These are phyloP conservation scores for Auxenochlorella pyrenoidosa DNA, from an alignment of 139 green algal species.

Conservation along the genomic window DNA sequence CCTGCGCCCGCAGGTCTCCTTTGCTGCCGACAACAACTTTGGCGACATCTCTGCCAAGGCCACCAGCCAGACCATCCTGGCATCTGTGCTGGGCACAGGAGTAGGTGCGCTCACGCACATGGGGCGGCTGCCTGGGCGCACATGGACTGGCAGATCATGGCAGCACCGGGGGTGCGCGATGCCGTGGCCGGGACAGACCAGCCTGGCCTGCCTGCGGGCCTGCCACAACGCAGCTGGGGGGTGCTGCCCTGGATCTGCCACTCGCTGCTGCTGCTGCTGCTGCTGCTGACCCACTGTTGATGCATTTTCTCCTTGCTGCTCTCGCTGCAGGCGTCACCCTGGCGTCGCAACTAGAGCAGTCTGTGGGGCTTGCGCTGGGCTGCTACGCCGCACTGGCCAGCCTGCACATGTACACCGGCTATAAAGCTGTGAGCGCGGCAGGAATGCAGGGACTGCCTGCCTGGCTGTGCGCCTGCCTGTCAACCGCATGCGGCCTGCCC, in stretches of 20 bases:
- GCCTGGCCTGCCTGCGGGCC: too few relatives aligned
- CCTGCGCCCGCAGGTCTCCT: conserved; percentile 33
- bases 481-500: too few relatives aligned
- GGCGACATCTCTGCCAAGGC: conserved; percentile 67
- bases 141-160: too few relatives aligned
- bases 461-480: background rate
- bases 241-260: background rate
- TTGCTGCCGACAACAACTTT: conserved; percentile 77
- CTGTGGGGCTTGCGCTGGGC: conserved; percentile 1
- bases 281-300: background rate
- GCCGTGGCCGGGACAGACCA: background rate
- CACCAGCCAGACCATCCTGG: conserved; percentile 79
- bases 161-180: too few relatives aligned
- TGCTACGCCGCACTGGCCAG: conserved; percentile 39
- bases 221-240: too few relatives aligned
- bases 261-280: conserved; percentile 5
- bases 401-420: conserved; percentile 43
- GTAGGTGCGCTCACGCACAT: background rate
- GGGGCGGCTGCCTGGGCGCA: background rate
- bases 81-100: conserved; percentile 69
- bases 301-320: conserved; percentile 7
- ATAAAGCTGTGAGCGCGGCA: background rate
- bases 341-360: conserved; percentile 28
- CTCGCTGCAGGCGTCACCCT: conserved; percentile 32
- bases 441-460: background rate